Percentiles rank a stretch among this genome's conserved stretches.
These are phyloP conservation scores for Calocybe gambosa DNA, from an alignment of 1,284 basidiomycete species.

Conservation along the genomic window DNA sequence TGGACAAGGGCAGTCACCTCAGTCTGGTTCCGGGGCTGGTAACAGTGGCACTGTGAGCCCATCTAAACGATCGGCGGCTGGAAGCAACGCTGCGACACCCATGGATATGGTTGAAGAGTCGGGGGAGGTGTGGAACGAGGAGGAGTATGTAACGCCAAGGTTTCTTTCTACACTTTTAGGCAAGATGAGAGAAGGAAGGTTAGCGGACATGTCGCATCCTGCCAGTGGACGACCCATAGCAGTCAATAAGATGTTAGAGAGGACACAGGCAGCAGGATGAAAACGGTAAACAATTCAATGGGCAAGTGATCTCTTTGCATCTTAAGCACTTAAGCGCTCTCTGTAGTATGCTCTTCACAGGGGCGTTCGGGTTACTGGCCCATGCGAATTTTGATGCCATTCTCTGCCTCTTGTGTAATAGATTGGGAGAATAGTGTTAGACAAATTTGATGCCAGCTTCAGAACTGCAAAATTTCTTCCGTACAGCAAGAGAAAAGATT, in stretches of 20 bases:
- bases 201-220: constrained; percentile 56
- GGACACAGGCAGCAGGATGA: constrained; percentile 56
- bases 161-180: constrained; percentile 50
- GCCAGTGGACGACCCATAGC: constrained; percentile 40
- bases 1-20: constrained; percentile 23
- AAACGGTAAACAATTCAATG: too few relatives aligned
- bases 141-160: constrained; percentile 42
- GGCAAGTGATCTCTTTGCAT: too few relatives aligned
- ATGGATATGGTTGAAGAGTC: constrained; percentile 15
- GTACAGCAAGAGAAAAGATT: too few relatives aligned
- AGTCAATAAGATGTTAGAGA: constrained; percentile 64
- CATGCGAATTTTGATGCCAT: too few relatives aligned
- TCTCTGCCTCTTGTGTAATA: too few relatives aligned
- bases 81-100: constrained; percentile 17
- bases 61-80: constrained; percentile 19
- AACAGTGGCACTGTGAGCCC: constrained; percentile 19
- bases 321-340: too few relatives aligned
- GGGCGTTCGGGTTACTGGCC: too few relatives aligned
- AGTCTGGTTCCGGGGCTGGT: constrained; percentile 8
- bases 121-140: constrained; percentile 18
- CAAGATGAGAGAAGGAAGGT: constrained; percentile 63
- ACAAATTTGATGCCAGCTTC: too few relatives aligned
- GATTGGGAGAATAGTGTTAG: too few relatives aligned
- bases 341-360: too few relatives aligned
- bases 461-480: too few relatives aligned